Base-by-base conservation (phyloP, 768 basidiomycete species). In the Rhizopogon vinicolor region DNA sequence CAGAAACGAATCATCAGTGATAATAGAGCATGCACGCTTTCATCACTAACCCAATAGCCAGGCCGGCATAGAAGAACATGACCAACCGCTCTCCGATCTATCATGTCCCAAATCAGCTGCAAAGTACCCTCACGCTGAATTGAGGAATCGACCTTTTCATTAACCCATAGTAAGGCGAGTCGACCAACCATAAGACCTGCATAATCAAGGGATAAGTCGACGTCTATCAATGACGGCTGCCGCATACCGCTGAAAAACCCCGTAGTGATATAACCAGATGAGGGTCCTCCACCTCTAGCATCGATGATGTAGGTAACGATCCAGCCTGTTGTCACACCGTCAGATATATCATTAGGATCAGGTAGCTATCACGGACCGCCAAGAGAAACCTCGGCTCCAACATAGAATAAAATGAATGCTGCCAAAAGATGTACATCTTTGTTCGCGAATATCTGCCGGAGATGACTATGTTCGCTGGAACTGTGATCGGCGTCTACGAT, bases 371-470 rank as follows among this genome's bases (percentile, higher is more conserved):
- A 57, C 59, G 42, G 56, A 75, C 75, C 75, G 57, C 75, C 74
- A 9, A 77, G 40, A 7, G 73, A 73, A 39, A 87, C 85, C 60
- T 88, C 87, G 2, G 85, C 78, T 9, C 87, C 87, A 22, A 88
- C 84, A 60, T 88, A 88, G 0, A 87, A 77, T 9, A 87, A 72
- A 51, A 80, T 76, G 62, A 85, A 89, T 58, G 84, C 69, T 0
- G 87, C 84, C 5, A 89, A 70, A 16, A 83, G 68, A 58, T 88
- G 85, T 1, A 88, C 84, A 0, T 76, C 75, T 54, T 74, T 79
- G 45, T 76, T 72, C 1, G 64, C 55, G 49, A 87, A 60, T 53
- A 87, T 83, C 58, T 86, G 79, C 19, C 72, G 71, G 64, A 80
- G 72, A 12, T 72, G 74, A 62, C 65, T 74, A 8, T 56, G 59